These are phyloP conservation scores for Podospora pseudocomata DNA, from an alignment of 495 filamentous ascomycete genomes.

Conservation along the genomic window DNA sequence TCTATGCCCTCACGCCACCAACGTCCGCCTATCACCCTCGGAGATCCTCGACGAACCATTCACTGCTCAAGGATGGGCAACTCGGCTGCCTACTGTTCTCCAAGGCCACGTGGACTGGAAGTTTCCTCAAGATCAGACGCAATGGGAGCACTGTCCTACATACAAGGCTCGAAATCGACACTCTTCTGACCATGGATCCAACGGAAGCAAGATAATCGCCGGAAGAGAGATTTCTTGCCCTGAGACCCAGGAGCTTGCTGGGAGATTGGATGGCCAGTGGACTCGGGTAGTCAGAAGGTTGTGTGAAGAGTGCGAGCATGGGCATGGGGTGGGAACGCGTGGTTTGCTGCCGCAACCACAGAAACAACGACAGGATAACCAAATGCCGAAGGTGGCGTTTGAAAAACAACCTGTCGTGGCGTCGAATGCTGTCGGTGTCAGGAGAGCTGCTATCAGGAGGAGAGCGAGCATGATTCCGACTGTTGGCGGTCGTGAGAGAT, in stretches of 20 bases:
- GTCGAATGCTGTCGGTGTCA: not conserved
- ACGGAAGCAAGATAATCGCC: not conserved
- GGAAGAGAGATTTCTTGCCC: not conserved
- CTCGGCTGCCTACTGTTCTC: not conserved
- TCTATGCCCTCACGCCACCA: not conserved
- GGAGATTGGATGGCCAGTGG: not conserved
- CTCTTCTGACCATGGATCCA: not conserved
- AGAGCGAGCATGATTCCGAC: not conserved
- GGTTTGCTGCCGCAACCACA: not conserved
- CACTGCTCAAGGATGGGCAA: not conserved
- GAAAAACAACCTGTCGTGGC: not conserved
- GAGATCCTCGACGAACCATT: not conserved
- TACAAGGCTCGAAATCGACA: not conserved
- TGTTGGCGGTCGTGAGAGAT: not conserved
- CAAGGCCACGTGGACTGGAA: not conserved
- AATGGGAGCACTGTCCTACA: slow-evolving; percentile 1
- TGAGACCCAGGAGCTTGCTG: not conserved
- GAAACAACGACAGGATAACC: not conserved
- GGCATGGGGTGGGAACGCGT: not conserved
- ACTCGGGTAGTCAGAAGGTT: slow-evolving; percentile 1
- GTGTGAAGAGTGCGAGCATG: not conserved
- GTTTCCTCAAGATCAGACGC: not conserved
- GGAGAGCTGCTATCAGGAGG: not conserved
- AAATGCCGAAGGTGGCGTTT: not conserved
- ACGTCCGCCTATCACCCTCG: not conserved